Evolutionary conservation across 2,329 filamentous ascomycete species (phyloP), one percentile per base, ranked within the genome.

Genomic region (Immersiporthe knoxdaviesiana): DNA sequence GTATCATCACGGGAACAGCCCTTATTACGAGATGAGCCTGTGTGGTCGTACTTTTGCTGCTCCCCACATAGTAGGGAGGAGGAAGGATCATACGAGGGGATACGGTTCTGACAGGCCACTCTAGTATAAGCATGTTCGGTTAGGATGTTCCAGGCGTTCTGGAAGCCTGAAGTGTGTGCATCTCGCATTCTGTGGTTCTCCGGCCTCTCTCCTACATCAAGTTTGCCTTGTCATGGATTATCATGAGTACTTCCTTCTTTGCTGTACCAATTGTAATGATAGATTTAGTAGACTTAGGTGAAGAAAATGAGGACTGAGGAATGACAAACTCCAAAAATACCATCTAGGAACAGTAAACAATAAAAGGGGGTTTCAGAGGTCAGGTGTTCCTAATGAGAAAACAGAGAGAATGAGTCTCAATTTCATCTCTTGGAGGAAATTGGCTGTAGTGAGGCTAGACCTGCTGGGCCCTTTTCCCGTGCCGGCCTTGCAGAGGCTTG

Each of bases 341-440:
- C n/a, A 12, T 21, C 11, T 35, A 35, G 35, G 3, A 21, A 16
- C 8, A 30, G 8, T 14, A 18, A 41, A 62, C 41, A 3, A 10
- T 27, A 47, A 47, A 32, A 21, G 39, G 41, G 61, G 61, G 6
- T 12, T 44, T n/a, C 12, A 47, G 41, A 44, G 61, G 18, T 63
- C 61, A 63, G 61, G 41, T 63, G 61, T 63, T 44, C 21, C 27
- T 2, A 63, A 62, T n/a, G 10, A 21, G 44, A 47, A 47, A 18
- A 47, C 6, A 47, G 6, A 59, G 16, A 59, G 32, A 37, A 32
- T 58, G 32, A 37, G 56, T 58, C 54, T 59, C 56, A 59, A 59
- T n/a, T 37, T 59, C 56, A 59, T 59, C 32, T 59, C 27, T 54
- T 14, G 30, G 41, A 59, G 39, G 60, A 63, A 27, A 63, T 63